These are phyloP conservation scores for Centrapalus pauciflorus DNA, from an alignment of 129 eudicot species.

Conservation along the genomic window DNA sequence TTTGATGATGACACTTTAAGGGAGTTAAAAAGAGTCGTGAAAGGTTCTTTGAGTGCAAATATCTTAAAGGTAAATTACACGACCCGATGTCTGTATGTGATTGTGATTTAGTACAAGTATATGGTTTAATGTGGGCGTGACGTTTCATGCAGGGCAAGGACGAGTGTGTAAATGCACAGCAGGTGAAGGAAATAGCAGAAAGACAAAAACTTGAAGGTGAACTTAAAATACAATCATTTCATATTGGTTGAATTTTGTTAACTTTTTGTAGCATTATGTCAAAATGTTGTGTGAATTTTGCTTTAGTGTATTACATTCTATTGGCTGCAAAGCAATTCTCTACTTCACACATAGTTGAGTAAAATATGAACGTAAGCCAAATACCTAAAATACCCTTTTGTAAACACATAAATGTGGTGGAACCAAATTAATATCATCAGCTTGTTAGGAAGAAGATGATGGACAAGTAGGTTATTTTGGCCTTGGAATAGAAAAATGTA, in stretches of 20 bases:
- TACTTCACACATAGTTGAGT: not conserved
- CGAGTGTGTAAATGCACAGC: slow-evolving; percentile 11
- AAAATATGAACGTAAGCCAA: not conserved
- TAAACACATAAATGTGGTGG: not conserved
- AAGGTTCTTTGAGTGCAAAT: slow-evolving; percentile 26
- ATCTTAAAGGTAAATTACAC: slow-evolving; percentile 27
- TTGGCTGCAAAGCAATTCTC: not conserved
- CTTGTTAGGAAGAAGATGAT: not conserved
- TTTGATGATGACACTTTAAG: slow-evolving; percentile 31
- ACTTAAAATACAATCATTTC: not conserved
- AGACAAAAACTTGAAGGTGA: slow-evolving; percentile 32
- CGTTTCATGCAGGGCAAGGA: slow-evolving; percentile 19
- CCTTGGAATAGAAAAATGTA: too few relatives aligned
- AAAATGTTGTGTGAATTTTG: not conserved
- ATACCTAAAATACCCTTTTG: slow-evolving; percentile 4
- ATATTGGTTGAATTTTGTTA: not conserved
- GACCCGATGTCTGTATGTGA: not conserved
- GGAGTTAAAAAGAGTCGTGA: slow-evolving; percentile 41
- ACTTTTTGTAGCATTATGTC: not conserved
- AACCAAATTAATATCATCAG: not conserved
- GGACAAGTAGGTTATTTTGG: not conserved
- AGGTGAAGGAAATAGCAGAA: slow-evolving; percentile 11
- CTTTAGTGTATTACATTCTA: not conserved
- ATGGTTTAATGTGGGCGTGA: not conserved
- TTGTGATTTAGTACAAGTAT: not conserved